phyloP scores from a whole-genome alignment of 163 green algal genomes.

The Scenedesmus sp. region DNA sequence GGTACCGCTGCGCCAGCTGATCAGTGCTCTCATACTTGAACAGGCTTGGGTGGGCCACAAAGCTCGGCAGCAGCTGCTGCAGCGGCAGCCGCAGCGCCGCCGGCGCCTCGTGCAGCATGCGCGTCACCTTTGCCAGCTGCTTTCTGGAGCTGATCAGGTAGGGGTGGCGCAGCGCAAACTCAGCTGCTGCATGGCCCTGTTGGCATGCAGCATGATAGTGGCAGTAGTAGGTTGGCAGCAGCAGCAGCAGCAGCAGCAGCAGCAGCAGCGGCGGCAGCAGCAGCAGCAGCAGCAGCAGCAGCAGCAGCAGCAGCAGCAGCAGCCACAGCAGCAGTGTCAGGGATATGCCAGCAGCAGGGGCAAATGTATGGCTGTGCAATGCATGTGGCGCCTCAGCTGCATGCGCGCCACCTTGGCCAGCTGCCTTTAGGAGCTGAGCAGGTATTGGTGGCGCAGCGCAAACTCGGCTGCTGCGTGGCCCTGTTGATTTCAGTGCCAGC shows the following conservation, averaged over 20 bases:
- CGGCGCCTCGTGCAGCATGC: background rate
- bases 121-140: background rate
- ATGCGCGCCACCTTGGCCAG: background rate
- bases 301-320: too few relatives aligned
- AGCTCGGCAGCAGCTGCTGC: background rate
- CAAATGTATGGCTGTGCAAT: background rate
- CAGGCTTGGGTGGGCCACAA: background rate
- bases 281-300: background rate
- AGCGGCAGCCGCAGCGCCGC: background rate
- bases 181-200: background rate
- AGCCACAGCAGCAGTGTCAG: too few relatives aligned
- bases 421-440: background rate
- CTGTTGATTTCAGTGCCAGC: background rate
- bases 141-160: background rate
- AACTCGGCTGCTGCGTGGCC: background rate
- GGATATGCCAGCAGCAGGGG: too few relatives aligned
- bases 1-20: background rate
- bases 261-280: background rate
- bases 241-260: background rate
- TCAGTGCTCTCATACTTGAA: background rate
- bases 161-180: conserved; percentile 2
- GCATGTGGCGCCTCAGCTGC: background rate
- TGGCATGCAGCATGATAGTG: background rate
- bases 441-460: background rate
- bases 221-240: background rate